Evolutionary conservation across 1,284 basidiomycete genomes (phyloP).

Genomic region (Leucoagaricus sp.): DNA sequence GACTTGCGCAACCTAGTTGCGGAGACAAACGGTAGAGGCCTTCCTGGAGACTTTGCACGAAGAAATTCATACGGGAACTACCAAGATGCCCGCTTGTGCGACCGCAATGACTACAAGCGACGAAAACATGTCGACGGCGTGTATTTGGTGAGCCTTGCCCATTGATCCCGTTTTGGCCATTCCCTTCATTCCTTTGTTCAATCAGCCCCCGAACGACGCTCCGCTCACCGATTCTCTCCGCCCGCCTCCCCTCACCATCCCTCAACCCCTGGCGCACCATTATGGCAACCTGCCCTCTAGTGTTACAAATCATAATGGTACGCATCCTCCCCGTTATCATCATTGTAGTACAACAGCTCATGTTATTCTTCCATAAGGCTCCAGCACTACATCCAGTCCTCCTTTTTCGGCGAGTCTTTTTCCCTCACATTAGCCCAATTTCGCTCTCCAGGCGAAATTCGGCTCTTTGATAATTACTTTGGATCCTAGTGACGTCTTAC

Average conservation of each 20-base stretch:
- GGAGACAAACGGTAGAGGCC: conserved; percentile 34
- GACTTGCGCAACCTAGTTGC: conserved; percentile 62
- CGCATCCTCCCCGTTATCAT: too few relatives aligned
- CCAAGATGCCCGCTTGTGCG: conserved; percentile 47
- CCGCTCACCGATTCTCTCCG: conserved; percentile 43
- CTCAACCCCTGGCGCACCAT: conserved; percentile 44
- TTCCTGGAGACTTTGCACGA: conserved; percentile 42
- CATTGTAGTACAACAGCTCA: too few relatives aligned
- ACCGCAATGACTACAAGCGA: conserved; percentile 62
- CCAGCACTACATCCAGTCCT: conserved; percentile 72
- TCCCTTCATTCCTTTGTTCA: neutral
- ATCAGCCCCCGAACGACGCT: conserved; percentile 39
- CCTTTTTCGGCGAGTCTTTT: conserved; percentile 79
- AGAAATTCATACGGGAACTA: conserved; percentile 42
- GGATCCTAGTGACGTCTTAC: conserved; percentile 52
- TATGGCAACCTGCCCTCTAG: conserved; percentile 36
- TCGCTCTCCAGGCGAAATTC: conserved; percentile 21
- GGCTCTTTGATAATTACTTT: conserved; percentile 28
- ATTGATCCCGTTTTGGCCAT: neutral
- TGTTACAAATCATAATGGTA: conserved; percentile 35
- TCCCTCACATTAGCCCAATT: conserved; percentile 29
- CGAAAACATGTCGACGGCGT: conserved; percentile 56
- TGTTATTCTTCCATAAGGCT: too few relatives aligned
- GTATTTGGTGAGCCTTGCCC: conserved; percentile 51
- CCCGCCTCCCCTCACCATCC: conserved; percentile 65